Conservation (phyloP, 495 filamentous ascomycete genomes). For the Aspergillus funiculosus region DNA sequence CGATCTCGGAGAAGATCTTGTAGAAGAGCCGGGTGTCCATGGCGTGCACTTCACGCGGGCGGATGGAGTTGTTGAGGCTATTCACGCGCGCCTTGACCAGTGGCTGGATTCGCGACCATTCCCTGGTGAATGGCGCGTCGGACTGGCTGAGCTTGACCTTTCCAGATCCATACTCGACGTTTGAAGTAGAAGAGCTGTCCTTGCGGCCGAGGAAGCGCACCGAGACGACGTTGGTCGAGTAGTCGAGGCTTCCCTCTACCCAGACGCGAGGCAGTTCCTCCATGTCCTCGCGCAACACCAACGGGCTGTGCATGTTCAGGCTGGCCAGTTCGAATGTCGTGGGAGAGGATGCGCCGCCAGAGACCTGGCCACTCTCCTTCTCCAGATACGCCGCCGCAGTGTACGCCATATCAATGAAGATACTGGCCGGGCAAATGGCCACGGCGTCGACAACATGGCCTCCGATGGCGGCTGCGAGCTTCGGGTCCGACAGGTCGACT, state of each 20-base stretch:
- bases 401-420: constrained; percentile 9
- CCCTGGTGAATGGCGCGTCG: background rate
- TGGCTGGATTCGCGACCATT: constrained; percentile 1
- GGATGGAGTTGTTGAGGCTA: background rate
- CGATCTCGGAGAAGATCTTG: constrained; percentile 3
- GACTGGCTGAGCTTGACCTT: background rate
- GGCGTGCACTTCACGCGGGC: background rate
- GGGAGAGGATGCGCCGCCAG: background rate
- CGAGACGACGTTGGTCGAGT: background rate
- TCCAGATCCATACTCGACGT: background rate
- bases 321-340: background rate
- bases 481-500: background rate
- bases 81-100: constrained; percentile 1
- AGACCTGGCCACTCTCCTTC: background rate
- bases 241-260: background rate
- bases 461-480: background rate
- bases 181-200: too few relatives aligned
- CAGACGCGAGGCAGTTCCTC: background rate
- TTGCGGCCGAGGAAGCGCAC: background rate
- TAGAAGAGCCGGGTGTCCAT: constrained; percentile 1
- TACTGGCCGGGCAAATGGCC: constrained; percentile 2
- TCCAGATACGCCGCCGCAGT: background rate
- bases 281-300: background rate
- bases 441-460: constrained; percentile 5
- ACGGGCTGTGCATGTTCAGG: background rate